Evolutionary conservation across 2,329 filamentous ascomycete genomes (phyloP).

Genomic region (Didymella sp.): DNA sequence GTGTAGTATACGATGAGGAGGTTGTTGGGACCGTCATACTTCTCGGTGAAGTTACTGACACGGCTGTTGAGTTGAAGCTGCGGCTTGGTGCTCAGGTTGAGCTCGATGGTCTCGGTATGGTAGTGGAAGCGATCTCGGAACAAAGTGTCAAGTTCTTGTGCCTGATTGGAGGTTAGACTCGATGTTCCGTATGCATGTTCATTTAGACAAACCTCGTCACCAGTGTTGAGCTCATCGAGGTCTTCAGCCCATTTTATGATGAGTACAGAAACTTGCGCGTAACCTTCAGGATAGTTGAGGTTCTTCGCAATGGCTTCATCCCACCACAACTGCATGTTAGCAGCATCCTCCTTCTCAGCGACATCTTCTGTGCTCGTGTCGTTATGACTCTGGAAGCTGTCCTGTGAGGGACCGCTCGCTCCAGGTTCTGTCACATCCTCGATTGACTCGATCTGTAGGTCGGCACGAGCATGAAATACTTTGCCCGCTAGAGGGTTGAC

Average conservation of each 20-base stretch:
- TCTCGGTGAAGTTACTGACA: conserved; percentile 38
- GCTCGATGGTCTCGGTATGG: conserved; percentile 40
- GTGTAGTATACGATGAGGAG: conserved; percentile 52
- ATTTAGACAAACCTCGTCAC: conserved; percentile 40
- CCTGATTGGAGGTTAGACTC: conserved; percentile 21
- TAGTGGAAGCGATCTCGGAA: conserved; percentile 43
- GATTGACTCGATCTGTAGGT: conserved; percentile 34
- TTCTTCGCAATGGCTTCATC: conserved; percentile 40
- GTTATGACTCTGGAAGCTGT: conserved; percentile 11
- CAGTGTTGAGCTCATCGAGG: conserved; percentile 43
- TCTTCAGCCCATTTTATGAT: conserved; percentile 46
- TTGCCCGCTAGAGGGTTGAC: conserved; percentile 28
- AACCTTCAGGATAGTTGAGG: conserved; percentile 43
- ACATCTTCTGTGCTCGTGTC: conserved; percentile 22
- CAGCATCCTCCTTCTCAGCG: conserved; percentile 26
- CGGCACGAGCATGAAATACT: conserved; percentile 31
- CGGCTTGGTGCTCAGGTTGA: conserved; percentile 41
- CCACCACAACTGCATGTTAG: conserved; percentile 45
- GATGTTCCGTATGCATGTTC: too few species aligned
- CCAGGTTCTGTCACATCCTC: conserved; percentile 23
- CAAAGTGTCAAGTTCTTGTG: conserved; percentile 37
- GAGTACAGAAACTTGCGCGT: conserved; percentile 46
- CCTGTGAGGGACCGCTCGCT: neutral
- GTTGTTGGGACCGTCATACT: conserved; percentile 41
- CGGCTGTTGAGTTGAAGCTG: conserved; percentile 44